Evolutionary conservation across 805 yeast species (phyloP), one percentile per base, ranked within the genome.

Genomic region (Hanseniaspora thailandica): DNA sequence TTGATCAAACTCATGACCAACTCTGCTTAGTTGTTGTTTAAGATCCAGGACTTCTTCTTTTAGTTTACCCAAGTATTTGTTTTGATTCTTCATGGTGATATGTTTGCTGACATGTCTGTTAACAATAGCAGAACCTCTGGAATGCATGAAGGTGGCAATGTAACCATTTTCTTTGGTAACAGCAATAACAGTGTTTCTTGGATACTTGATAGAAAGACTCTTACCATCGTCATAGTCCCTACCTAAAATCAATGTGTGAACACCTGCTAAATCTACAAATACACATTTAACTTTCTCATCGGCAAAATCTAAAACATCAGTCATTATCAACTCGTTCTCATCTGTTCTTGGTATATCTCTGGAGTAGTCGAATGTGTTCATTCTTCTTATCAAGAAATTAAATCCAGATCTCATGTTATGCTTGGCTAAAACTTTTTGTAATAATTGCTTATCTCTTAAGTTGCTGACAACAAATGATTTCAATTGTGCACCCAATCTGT

Each of bases 381-480:
- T 48, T 28, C 57, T 57, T 47, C 65, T 60, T 13, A 50, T 50
- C 15, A 50, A 13, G 20, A 30, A 43, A 9, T 50, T 50, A 15
- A 50, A 50, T 6, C 40, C 38, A 17, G 22, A 35, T 20, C 20
- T 25, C 31, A 50, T 23, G 2, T 62, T 61, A 55, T 66, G 62
- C 28, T 62, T 52, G 54, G 60, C 64, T 60, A 71, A 59, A 26
- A 72, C 57, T 0, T 62, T 57, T 13, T 71, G 67, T 48, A 82
- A 61, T 1, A 66, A 60, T 10, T 64, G 63, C 43, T 80, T 72
- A 62, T 90, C 97, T 28, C 72, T 71, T 45, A 71, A 76, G 61
- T 76, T 77, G 34, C 77, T 72, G 1, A 86, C 96, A 34, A 85
- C 71, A 65, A 86, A 87, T 0, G 86, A 71, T 38, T 73, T 78